These are phyloP conservation scores for Auxenochlorella pyrenoidosa DNA, from an alignment of 139 green algal species.

Conservation along the genomic window DNA sequence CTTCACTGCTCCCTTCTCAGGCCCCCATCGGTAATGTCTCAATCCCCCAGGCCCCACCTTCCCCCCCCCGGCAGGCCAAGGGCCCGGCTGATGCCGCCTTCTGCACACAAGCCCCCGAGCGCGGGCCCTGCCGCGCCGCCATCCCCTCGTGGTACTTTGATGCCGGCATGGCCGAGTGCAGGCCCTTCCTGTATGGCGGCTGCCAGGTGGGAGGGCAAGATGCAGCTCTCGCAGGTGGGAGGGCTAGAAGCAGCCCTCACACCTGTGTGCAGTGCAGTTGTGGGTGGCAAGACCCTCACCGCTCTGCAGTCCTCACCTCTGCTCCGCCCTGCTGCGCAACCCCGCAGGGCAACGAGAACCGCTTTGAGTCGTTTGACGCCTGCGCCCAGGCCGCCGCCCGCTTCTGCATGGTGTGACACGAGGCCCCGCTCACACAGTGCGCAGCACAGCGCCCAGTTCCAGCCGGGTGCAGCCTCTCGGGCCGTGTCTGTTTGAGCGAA, in stretches of 20 bases:
- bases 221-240: background rate
- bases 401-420: background rate
- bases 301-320: background rate
- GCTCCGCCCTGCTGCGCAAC: too few relatives aligned
- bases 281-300: background rate
- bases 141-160: constrained; percentile 5
- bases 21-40: too few relatives aligned
- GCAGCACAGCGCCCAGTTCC: too few relatives aligned
- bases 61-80: background rate
- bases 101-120: background rate
- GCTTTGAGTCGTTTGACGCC: background rate
- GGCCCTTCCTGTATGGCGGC: background rate
- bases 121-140: constrained; percentile 9
- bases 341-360: constrained; percentile 31
- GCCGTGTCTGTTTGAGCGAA: too few relatives aligned
- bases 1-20: too few relatives aligned
- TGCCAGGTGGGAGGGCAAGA: background rate
- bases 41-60: too few relatives aligned
- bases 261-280: too few relatives aligned
- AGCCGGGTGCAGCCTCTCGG: too few relatives aligned
- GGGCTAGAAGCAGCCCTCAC: too few relatives aligned
- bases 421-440: too few relatives aligned
- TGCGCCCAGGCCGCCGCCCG: background rate
- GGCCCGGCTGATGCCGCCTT: background rate
- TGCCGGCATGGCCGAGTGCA: background rate